Base-by-base conservation (phyloP, 192 early-diverging fungal genomes). In the Backusella liffmaniae region DNA sequence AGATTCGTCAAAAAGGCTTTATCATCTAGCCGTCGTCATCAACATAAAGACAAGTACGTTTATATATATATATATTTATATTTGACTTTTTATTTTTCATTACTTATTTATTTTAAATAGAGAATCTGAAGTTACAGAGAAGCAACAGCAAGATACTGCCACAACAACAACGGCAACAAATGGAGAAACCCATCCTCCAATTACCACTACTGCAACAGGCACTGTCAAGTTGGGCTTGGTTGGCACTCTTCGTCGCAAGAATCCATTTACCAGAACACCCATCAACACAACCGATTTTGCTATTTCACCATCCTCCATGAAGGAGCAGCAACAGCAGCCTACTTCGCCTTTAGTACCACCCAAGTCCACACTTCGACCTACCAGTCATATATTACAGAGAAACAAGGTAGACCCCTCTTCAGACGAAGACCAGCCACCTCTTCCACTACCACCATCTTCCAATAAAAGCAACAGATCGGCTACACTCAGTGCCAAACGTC, bases 181-280 rank as follows among this genome's bases (percentile, higher is more conserved):
- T 46, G 36, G 10, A 4, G 37, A 16, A 13, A 12, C 18, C 0
- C 35, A 35, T 23, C 21, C 67, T 37, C 34, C 67, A 37, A 39
- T 37, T 21, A 21, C 67, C 16, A 67, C 67, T 59, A 34, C 39
- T 49, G 56, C 62, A 10, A 78, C 66, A 21, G 56, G 56, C 13
- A 62, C 56, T 10, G 21, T 62, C 56, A 62, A 62, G 9, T 26
- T 62, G 12, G 56, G 56, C 23, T 42, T 74, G 23, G 66, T 73
- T n/a, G 73, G 77, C 5, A 79, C 77, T 21, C 72, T 79, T 16
- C 77, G 77, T 39, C 77, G 77, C n/a, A 79, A 74, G 53, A 79
- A 74, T 39, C 77, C 67, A 15, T 79, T 79, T 74, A 73, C 49
- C n/a, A 74, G 68, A 66, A 29, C 51, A 49, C 18, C 56, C 8